Evolutionary conservation across 345 rosid genomes (phyloP).

Genomic region (Salix suchowensis): DNA sequence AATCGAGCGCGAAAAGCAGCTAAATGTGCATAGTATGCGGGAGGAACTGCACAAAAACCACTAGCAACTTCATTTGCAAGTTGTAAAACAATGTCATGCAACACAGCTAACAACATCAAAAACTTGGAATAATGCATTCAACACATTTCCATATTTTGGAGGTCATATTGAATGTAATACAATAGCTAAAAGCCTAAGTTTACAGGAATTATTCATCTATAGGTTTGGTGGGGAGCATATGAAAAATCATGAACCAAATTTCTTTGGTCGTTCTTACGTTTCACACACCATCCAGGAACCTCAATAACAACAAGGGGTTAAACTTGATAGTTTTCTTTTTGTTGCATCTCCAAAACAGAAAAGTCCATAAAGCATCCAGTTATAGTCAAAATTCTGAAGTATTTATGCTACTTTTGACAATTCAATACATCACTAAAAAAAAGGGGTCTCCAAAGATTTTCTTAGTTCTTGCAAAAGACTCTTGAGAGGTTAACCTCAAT

Average conservation of each 20-base stretch:
- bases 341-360: neutral
- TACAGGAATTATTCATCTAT: neutral
- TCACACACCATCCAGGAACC: neutral
- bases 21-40: constrained; percentile 93
- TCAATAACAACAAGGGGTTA: neutral
- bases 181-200: neutral
- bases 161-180: neutral
- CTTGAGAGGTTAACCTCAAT: neutral
- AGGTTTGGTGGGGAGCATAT: neutral
- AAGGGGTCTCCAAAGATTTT: neutral
- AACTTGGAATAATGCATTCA: neutral
- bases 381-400: neutral
- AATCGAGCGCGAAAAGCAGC: constrained; percentile 98
- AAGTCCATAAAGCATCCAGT: neutral
- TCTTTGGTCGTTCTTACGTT: neutral
- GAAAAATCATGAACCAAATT: neutral
- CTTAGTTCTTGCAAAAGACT: neutral
- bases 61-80: neutral
- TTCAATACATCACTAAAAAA: neutral
- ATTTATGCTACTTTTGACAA: neutral
- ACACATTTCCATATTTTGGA: neutral
- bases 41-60: constrained; percentile 63
- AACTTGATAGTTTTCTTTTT: neutral
- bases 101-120: neutral
- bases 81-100: neutral